phyloP scores from a whole-genome alignment of 1,284 basidiomycete genomes.

The Trametes polyzona region DNA sequence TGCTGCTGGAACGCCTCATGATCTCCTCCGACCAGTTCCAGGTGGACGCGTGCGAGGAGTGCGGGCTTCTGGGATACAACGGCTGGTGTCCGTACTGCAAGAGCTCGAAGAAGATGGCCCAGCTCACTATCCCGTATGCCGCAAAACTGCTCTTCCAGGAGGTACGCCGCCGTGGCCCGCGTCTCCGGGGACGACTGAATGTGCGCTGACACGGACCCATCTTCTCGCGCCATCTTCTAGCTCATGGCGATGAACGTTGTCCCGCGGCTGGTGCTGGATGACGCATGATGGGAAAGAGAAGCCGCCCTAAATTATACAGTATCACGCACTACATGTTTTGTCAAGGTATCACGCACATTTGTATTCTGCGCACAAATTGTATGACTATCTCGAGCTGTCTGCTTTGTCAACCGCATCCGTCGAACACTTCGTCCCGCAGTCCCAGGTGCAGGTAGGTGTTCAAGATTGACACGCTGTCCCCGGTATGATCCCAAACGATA shows the following conservation, averaged over 20 bases:
- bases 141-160: conserved; percentile 98
- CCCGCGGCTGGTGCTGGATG: conserved; percentile 83
- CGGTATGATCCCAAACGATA: background rate
- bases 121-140: conserved; percentile 97
- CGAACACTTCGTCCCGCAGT: background rate
- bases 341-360: conserved; percentile 18
- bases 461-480: background rate
- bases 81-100: conserved; percentile 97
- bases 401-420: conserved; percentile 2
- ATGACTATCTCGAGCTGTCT: conserved; percentile 10
- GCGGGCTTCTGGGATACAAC: conserved; percentile 96
- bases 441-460: too few relatives aligned
- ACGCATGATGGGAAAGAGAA: conserved; percentile 53
- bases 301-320: conserved; percentile 20
- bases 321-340: conserved; percentile 14
- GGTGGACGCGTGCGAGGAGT: conserved; percentile 94
- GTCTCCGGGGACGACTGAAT: background rate
- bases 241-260: conserved; percentile 96
- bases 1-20: conserved; percentile 96
- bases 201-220: background rate
- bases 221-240: conserved; percentile 43
- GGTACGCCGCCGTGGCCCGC: conserved; percentile 48
- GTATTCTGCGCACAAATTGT: conserved; percentile 16
- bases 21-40: conserved; percentile 98
- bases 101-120: conserved; percentile 93